Base-by-base conservation (phyloP, 2,329 filamentous ascomycete species). In the Hymenotorrendiella dingleyae region DNA sequence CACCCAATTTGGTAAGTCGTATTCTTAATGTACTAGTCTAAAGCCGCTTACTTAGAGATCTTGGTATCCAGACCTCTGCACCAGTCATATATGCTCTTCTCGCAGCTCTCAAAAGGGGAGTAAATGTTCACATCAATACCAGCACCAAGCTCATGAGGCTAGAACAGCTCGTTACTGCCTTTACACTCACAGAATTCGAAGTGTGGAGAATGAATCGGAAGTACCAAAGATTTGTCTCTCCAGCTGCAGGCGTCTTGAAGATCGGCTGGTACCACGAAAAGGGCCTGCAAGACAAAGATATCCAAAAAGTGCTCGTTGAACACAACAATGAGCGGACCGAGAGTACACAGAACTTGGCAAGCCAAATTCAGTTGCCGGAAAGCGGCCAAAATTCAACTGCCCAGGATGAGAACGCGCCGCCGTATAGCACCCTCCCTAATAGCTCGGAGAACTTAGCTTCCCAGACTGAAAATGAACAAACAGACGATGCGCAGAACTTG, bases 1-100 rank as follows among this genome's bases (percentile, higher is more conserved):
- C 86, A 0, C 87, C 87, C 0, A 94, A 93, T 44, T 58, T 93
- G n/a, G n/a, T n/a, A n/a, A n/a, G n/a, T n/a, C n/a, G n/a, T n/a
- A n/a, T n/a, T n/a, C n/a, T n/a, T n/a, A n/a, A n/a, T n/a, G n/a
- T n/a, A n/a, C n/a, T n/a, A n/a, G n/a, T n/a, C n/a, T n/a, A n/a
- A n/a, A n/a, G n/a, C n/a, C n/a, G n/a, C n/a, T n/a, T n/a, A n/a
- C n/a, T n/a, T n/a, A n/a, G n/a, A n/a, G n/a, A n/a, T n/a, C n/a
- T n/a, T n/a, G n/a, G n/a, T n/a, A n/a, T n/a, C n/a, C n/a, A n/a
- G 2, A 94, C 87, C 0, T 79, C 79, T 0, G 68, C 70, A 36
- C 72, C 82, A 0, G 78, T 86, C 0, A 64, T 89, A 0, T 63
- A 73, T 0, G 78, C 75, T 0, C 60, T 94, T 0, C 53, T 84